Percentiles rank a stretch among this genome's conserved stretches.
phyloP scores from a whole-genome alignment of 2,329 filamentous ascomycete species.

The Curvularia spicifera region DNA sequence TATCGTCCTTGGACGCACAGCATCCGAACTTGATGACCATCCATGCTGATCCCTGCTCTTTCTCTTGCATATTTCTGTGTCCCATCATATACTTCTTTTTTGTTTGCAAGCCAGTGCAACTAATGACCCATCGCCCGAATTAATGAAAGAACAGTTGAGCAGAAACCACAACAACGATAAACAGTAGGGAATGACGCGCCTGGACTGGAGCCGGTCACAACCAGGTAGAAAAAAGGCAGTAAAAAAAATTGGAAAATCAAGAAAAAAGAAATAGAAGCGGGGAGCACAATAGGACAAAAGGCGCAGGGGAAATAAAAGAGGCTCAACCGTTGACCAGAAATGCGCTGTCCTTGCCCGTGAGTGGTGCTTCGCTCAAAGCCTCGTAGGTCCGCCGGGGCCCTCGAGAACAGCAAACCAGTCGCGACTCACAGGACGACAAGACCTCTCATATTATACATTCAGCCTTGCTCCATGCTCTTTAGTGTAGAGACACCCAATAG shows the following conservation, averaged over 20 bases:
- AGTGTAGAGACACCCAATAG: slow-evolving; percentile 28
- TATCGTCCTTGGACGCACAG: slow-evolving; percentile 45
- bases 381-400: slow-evolving; percentile 24
- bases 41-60: slow-evolving; percentile 36
- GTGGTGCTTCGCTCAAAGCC: slow-evolving; percentile 23
- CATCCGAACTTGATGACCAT: slow-evolving; percentile 48
- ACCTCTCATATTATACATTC: slow-evolving; percentile 30
- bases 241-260: slow-evolving; percentile 8
- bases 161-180: neutral
- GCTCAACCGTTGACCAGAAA: slow-evolving; percentile 12
- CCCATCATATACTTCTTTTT: slow-evolving; percentile 26
- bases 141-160: slow-evolving; percentile 9
- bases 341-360: slow-evolving; percentile 22
- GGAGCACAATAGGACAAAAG: slow-evolving; percentile 11
- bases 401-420: slow-evolving; percentile 32
- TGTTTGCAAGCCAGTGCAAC: slow-evolving; percentile 39
- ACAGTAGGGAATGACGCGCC: slow-evolving; percentile 14
- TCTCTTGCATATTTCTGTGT: slow-evolving; percentile 24
- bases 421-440: slow-evolving; percentile 28
- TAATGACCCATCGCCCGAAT: slow-evolving; percentile 27
- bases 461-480: slow-evolving; percentile 5
- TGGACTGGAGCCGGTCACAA: slow-evolving; percentile 1
- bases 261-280: slow-evolving; percentile 9
- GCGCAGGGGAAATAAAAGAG: slow-evolving; percentile 9
- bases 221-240: slow-evolving; percentile 18